Evolutionary conservation across 768 basidiomycete genomes (phyloP), one percentile per base, ranked within the genome.

Genomic region (Lanmaoa rubissima): DNA sequence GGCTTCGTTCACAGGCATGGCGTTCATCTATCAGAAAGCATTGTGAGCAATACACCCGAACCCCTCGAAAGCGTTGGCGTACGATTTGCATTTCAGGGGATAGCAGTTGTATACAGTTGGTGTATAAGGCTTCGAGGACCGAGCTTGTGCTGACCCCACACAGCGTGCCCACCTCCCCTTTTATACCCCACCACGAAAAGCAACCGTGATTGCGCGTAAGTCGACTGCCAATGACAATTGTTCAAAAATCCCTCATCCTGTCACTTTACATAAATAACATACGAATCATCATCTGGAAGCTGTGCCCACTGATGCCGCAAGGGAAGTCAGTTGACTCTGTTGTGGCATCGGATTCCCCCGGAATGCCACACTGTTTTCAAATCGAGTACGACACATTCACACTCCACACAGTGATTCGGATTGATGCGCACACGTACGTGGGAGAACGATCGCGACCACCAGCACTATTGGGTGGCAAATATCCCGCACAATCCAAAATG

Each of bases 1-100:
- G 9, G 54, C 60, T 35, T 65, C 50, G 55, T 65, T 62, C 16
- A 66, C 64, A 5, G 55, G 61, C 24, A 34, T 57, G 26, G 41
- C 17, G 53, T 56, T 54, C 7, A 40, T 46, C 64, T 65, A 14
- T 56, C 34, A 5, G 9, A 42, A 7, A 7, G 17, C 5, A 14
- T n/a, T 7, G 28, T 59, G n/a, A 62, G 54, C 10, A 36, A 52
- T 14, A 17, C 0, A 17, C 14, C 4, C 34, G 4, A 28, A 41
- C 28, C 4, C 4, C 31, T 8, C 26, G 11, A n/a, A 31, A 32
- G 10, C 16, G 34, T 10, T 3, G 24, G 16, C 64, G 12, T 56
- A 65, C 64, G 34, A 47, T 53, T 55, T 65, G 61, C 64, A 65
- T 65, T 8, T 53, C 38, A 4, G 34, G 10, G 10, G 38, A 11